A percentile compares a stretch with the other conserved stretches of the same genome.
Evolutionary conservation across 441 rosid species (phyloP).

Genomic region (Jatropha multifida): DNA sequence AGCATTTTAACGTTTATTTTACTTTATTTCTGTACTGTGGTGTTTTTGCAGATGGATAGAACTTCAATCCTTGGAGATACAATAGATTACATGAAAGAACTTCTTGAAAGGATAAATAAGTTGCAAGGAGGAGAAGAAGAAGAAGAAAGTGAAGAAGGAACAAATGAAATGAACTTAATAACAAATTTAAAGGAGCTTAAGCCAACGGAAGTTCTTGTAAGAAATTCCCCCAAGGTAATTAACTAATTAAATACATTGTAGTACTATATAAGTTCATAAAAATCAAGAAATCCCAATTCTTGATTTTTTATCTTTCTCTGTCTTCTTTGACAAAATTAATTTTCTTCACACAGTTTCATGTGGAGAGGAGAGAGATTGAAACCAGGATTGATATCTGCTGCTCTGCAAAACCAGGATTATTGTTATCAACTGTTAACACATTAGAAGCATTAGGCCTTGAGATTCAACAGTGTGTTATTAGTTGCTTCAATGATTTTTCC

Average conservation of each 20-base stretch:
- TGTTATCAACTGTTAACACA: conserved; percentile 77
- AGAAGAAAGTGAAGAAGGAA: conserved; percentile 43
- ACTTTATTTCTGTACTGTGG: not conserved
- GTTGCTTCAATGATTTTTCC: conserved; percentile 90
- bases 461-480: conserved; percentile 91
- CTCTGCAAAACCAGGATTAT: conserved; percentile 71
- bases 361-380: conserved; percentile 53
- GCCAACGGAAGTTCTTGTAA: conserved; percentile 51
- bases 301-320: conserved; percentile 8
- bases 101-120: conserved; percentile 74
- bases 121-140: conserved; percentile 43
- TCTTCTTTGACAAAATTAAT: conserved; percentile 1
- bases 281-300: not conserved
- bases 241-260: not conserved
- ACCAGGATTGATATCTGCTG: conserved; percentile 80
- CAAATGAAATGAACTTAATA: conserved; percentile 33
- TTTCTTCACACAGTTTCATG: conserved; percentile 66
- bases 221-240: conserved; percentile 88
- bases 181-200: conserved; percentile 51
- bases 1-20: too few relatives aligned
- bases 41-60: conserved; percentile 76
- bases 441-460: conserved; percentile 82
- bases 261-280: not conserved
- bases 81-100: conserved; percentile 93
- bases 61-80: conserved; percentile 96